A percentile compares a stretch with the other conserved stretches of the same genome.
These are phyloP conservation scores for Boletus patriciae DNA, from an alignment of 768 basidiomycete genomes.

Conservation along the genomic window DNA sequence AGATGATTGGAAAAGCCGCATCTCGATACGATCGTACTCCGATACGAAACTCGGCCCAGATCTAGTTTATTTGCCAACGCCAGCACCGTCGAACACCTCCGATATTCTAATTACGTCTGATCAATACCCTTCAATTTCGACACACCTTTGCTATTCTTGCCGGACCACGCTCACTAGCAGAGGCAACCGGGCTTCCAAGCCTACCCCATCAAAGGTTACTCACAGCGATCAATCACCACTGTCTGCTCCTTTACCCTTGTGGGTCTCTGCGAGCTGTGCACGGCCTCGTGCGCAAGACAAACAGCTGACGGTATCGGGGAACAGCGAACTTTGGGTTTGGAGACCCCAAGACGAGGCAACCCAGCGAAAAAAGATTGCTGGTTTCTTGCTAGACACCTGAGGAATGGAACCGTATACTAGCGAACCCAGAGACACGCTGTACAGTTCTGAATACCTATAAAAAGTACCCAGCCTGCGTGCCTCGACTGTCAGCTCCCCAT, in stretches of 20 bases:
- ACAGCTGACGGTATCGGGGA: neutral
- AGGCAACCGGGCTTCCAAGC: constrained; percentile 44
- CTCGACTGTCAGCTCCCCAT: neutral
- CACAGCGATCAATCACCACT: constrained; percentile 8
- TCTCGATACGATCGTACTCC: constrained; percentile 61
- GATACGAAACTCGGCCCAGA: constrained; percentile 20
- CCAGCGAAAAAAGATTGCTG: constrained; percentile 40
- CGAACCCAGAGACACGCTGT: neutral
- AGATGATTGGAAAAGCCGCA: constrained; percentile 72
- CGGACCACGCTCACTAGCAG: constrained; percentile 60
- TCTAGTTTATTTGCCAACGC: constrained; percentile 7
- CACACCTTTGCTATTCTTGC: constrained; percentile 61
- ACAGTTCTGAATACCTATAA: neutral
- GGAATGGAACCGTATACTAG: neutral
- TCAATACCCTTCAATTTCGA: constrained; percentile 34
- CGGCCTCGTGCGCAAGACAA: constrained; percentile 2
- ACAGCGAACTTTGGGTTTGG: constrained; percentile 34
- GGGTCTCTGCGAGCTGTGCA: constrained; percentile 30
- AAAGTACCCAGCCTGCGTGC: neutral
- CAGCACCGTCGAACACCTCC: neutral
- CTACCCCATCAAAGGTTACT: constrained; percentile 1
- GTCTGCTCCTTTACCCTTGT: constrained; percentile 29
- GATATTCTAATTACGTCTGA: neutral
- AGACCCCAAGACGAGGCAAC: constrained; percentile 33
- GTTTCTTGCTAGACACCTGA: constrained; percentile 39